Percentiles rank a stretch among this genome's conserved stretches.
Conservation (phyloP, 306 rosid genomes). For the Castanea mollissima region DNA sequence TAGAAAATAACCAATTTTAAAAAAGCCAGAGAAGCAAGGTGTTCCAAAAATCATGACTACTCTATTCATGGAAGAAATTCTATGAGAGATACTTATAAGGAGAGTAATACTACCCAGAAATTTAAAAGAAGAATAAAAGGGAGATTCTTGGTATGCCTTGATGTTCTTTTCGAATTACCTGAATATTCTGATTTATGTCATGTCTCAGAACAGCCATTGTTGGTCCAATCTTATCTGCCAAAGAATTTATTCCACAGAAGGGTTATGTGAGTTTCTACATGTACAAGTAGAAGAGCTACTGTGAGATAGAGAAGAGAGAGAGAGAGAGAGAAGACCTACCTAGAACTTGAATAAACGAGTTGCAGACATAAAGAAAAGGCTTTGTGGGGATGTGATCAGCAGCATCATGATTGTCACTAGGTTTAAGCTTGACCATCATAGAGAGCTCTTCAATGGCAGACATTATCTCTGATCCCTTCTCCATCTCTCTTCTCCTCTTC, state of each 20-base stretch:
- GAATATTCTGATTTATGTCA: constrained; percentile 77
- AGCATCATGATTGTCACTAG: constrained; percentile 31
- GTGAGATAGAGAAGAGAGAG: constrained; percentile 20
- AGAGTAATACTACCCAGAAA: neutral
- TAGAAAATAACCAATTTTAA: neutral
- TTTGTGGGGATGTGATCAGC: constrained; percentile 50
- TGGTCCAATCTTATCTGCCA: constrained; percentile 95
- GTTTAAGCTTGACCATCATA: constrained; percentile 36
- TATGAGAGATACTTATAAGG: neutral
- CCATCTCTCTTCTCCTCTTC: constrained; percentile 53
- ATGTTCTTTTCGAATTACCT: constrained; percentile 38
- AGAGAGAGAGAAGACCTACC: constrained; percentile 40
- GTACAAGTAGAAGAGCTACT: constrained; percentile 11
- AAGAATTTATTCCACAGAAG: constrained; percentile 10
- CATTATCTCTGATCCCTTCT: constrained; percentile 60
- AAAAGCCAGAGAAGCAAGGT: neutral
- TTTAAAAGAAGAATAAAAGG: neutral
- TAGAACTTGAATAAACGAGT: constrained; percentile 73
- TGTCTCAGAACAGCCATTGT: constrained; percentile 89
- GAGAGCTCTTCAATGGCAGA: constrained; percentile 72
- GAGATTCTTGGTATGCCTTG: neutral
- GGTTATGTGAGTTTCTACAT: constrained; percentile 16
- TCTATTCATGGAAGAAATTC: neutral
- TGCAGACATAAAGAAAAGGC: constrained; percentile 70
- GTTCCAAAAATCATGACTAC: neutral